A percentile compares a stretch with the other conserved stretches of the same genome.
These are phyloP conservation scores for Thuidium tamariscinum DNA, from an alignment of 225 moss, liverwort and hornwort genomes.

Conservation along the genomic window DNA sequence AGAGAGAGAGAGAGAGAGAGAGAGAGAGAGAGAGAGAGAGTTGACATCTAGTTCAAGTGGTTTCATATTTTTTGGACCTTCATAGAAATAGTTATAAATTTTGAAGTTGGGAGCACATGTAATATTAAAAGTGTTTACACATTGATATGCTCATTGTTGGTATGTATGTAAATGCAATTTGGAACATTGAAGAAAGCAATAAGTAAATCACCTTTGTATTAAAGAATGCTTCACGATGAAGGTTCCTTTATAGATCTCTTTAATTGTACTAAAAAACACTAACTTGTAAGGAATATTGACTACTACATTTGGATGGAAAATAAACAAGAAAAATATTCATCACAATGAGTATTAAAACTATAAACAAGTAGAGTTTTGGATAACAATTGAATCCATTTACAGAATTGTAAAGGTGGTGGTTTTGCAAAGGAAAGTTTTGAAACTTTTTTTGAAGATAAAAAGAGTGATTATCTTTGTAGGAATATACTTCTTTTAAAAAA, in stretches of 20 bases:
- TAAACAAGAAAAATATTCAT: not conserved
- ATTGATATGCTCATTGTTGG: not conserved
- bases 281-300: not conserved
- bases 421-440: not conserved
- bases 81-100: not conserved
- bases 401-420: not conserved
- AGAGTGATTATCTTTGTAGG: too few species aligned
- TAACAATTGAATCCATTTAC: not conserved
- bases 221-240: not conserved
- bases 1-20: too few species aligned
- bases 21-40: too few species aligned
- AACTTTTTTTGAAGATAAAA: too few species aligned
- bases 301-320: not conserved
- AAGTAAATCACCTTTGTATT: not conserved
- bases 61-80: not conserved
- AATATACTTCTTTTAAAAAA: too few species aligned
- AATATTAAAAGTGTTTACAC: accelerated
- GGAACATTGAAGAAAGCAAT: not conserved
- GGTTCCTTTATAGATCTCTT: not conserved
- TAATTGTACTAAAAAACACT: not conserved
- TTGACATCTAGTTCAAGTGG: not conserved
- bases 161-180: accelerated
- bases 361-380: not conserved
- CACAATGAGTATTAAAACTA: not conserved
- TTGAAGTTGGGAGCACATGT: not conserved